phyloP scores from a whole-genome alignment of 129 eudicot genomes.

The Lactuca sativa region DNA sequence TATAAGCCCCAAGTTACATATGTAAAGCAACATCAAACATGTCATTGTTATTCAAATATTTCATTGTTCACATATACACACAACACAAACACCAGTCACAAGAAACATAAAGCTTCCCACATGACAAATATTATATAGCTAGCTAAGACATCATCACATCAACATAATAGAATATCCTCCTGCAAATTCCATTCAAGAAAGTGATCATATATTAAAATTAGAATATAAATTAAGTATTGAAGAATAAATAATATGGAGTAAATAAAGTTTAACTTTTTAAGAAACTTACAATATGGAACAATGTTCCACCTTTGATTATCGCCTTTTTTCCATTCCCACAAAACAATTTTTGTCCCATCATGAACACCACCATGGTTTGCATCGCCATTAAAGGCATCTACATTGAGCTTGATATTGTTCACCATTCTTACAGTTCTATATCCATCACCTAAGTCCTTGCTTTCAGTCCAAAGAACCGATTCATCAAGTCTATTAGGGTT shows the following conservation, averaged over 20 bases:
- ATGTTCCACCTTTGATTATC: conserved; percentile 83
- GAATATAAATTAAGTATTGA: neutral
- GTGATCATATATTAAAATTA: neutral
- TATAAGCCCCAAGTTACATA: neutral
- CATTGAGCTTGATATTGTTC: conserved; percentile 57
- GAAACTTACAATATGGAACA: conserved; percentile 57
- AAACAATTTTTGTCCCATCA: conserved; percentile 63
- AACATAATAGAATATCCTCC: conserved; percentile 32
- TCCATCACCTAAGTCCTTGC: conserved; percentile 71
- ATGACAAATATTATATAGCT: neutral
- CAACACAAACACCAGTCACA: neutral
- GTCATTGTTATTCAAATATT: conserved; percentile 12
- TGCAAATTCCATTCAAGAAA: conserved; percentile 23
- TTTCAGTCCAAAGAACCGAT: conserved; percentile 70
- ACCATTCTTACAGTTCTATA: conserved; percentile 73
- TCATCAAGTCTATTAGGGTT: conserved; percentile 60
- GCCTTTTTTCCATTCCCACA: conserved; percentile 81
- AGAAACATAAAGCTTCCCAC: conserved; percentile 2
- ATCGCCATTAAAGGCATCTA: conserved; percentile 73
- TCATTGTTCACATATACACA: conserved; percentile 9
- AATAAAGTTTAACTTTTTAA: conserved; percentile 3
- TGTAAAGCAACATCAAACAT: no score
- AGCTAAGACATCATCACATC: neutral
- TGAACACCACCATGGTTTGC: conserved; percentile 72
- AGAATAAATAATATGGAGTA: neutral